Evolutionary conservation across 1,284 basidiomycete genomes (phyloP), one percentile per base, ranked within the genome.

Genomic region (Testicularia cyperi): DNA sequence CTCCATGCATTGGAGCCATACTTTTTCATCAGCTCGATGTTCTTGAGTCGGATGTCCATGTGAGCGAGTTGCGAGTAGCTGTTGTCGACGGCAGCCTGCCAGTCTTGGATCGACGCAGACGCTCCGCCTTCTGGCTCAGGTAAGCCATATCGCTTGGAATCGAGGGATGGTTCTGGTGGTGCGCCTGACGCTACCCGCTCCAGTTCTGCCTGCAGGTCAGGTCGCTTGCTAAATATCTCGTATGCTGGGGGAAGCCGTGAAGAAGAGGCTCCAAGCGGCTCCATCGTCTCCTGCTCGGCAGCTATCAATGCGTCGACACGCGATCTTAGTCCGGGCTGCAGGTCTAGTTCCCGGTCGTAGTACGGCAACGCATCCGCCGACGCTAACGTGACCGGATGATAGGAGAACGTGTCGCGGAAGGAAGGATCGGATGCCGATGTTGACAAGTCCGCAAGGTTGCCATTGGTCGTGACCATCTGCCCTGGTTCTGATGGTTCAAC

Each of bases 301-400:
- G 84, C 85, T 38, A 90, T 78, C 73, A 88, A 86, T 52, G 80
- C 81, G 48, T 87, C 85, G 12, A 90, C 88, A 66, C 85, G 85
- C 67, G 85, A 82, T 68, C 83, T 84, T 51, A 88, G 79, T 46
- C 83, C 78, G 3, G 88, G 86, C 52, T 85, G 83, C 43, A 82
- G 82, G 55, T 92, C 88, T 34, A 92, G 81, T 70, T 96, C 91
- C 74, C 90, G 87, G 80, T 97, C 92, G 72, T 90, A 92, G 79
- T 96, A 96, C 12, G 92, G 90, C 47, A 95, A 81, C 18, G 90
- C 88, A 78, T 95, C 92, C 4, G 61, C 51, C 16, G 49, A 22
- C 16, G 54, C 47, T 18, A 65, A 44, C 6, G 42, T 25, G 33
- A 55, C 60, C 0, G 53, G 22, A 31, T 53, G 42, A 21, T 61